phyloP scores from a whole-genome alignment of 768 basidiomycete genomes.

The Rhizopogon salebrosus region DNA sequence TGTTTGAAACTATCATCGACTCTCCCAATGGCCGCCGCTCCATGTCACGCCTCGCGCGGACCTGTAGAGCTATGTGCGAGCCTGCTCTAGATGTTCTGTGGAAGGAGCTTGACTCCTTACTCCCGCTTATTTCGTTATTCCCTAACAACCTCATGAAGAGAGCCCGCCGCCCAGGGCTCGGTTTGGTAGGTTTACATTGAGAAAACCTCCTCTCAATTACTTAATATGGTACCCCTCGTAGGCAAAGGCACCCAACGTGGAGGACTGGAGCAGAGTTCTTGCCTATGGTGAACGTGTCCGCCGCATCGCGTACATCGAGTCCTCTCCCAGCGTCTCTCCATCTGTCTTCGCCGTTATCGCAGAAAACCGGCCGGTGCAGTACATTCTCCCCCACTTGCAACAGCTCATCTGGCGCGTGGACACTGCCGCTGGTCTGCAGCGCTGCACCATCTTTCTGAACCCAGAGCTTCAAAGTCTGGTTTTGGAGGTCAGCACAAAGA shows the following conservation, averaged over 20 bases:
- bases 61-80: slow-evolving; percentile 69
- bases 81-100: slow-evolving; percentile 69
- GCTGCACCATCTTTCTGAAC: slow-evolving; percentile 59
- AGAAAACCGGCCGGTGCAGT: slow-evolving; percentile 55
- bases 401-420: slow-evolving; percentile 72
- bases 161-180: slow-evolving; percentile 66
- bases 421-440: slow-evolving; percentile 59
- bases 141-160: slow-evolving; percentile 64
- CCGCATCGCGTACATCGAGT: slow-evolving; percentile 67
- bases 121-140: slow-evolving; percentile 69
- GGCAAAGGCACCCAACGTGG: slow-evolving; percentile 56
- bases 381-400: slow-evolving; percentile 65
- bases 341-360: slow-evolving; percentile 65
- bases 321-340: slow-evolving; percentile 54
- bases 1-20: slow-evolving; percentile 49
- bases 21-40: slow-evolving; percentile 61
- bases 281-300: slow-evolving; percentile 64
- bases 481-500: slow-evolving; percentile 54
- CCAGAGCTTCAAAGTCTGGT: slow-evolving; percentile 56
- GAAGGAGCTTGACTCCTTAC: slow-evolving; percentile 72
- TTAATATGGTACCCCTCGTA: slow-evolving; percentile 17
- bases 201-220: slow-evolving; percentile 2
- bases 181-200: slow-evolving; percentile 51
- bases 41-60: slow-evolving; percentile 67
- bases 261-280: slow-evolving; percentile 66